A percentile compares a stretch with the other conserved stretches of the same genome.
phyloP scores from a whole-genome alignment of 2,329 filamentous ascomycete genomes.

The Curvularia spicifera region DNA sequence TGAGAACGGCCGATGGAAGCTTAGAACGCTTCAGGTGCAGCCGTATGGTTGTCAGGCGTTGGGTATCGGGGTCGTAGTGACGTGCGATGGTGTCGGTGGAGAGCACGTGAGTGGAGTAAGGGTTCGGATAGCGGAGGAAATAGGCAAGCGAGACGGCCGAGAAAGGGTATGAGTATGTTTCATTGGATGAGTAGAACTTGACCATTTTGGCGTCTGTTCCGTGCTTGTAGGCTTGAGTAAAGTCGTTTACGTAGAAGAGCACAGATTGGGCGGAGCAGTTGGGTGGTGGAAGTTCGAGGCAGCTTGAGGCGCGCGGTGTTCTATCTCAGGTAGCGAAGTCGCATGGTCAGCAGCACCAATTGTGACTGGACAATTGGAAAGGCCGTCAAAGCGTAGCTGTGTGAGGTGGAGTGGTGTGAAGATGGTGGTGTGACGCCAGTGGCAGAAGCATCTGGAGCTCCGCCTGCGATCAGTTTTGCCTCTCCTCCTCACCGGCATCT shows the following conservation, averaged over 20 bases:
- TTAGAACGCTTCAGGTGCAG: slow-evolving; percentile 84
- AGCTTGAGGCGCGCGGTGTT: slow-evolving; percentile 30
- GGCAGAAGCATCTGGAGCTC: slow-evolving; percentile 25
- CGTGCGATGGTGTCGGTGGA: slow-evolving; percentile 83
- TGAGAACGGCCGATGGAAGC: slow-evolving; percentile 75
- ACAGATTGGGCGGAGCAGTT: not conserved
- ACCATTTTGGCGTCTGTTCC: slow-evolving; percentile 50
- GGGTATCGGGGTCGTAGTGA: slow-evolving; percentile 73
- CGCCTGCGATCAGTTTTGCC: slow-evolving; percentile 41
- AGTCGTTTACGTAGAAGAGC: slow-evolving; percentile 1
- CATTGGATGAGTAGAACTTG: slow-evolving; percentile 63
- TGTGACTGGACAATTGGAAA: slow-evolving; percentile 21
- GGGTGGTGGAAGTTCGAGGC: slow-evolving; percentile 23
- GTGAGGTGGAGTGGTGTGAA: slow-evolving; percentile 15
- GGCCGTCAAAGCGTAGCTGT: slow-evolving; percentile 5
- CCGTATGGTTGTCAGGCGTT: slow-evolving; percentile 77
- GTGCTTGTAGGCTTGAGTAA: not conserved
- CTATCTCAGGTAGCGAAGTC: slow-evolving; percentile 29
- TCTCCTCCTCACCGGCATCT: slow-evolving; percentile 12
- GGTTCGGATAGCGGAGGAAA: slow-evolving; percentile 88
- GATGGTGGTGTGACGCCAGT: slow-evolving; percentile 28
- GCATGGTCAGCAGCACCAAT: slow-evolving; percentile 43
- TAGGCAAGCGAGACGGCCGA: slow-evolving; percentile 86
- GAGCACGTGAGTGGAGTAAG: slow-evolving; percentile 80
- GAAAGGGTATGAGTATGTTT: slow-evolving; percentile 81